Evolutionary conservation across 768 basidiomycete genomes (phyloP), one percentile per base, ranked within the genome.

Genomic region (Mycena leptocephala): DNA sequence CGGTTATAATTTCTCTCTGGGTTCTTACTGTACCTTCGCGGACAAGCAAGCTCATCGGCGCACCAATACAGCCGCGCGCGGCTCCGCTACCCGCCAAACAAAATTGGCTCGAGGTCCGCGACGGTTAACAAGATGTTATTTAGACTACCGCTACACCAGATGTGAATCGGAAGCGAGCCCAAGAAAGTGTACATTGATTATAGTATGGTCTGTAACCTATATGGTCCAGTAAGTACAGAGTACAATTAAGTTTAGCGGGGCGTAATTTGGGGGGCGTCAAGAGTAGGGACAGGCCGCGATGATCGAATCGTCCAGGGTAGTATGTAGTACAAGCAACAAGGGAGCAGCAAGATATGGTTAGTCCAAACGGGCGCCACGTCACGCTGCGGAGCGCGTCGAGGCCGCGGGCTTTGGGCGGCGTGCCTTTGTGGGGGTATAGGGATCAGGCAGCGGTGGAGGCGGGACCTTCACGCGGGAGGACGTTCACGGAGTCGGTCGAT

Each of bases 401-500:
- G 48, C 46, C 51, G 46, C 41, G 43, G 71, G 51, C n/a, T 72
- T 72, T 16, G n/a, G 56, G 37, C 67, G 67, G 53, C 55, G 41
- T 26, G 32, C 28, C 53, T 56, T 72, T 4, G 41, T 41, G 30
- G 71, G 62, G 9, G 63, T 65, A 30, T 55, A 37, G 22, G 70
- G 61, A 8, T 43, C 30, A 20, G 64, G 72, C 2, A 66, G 24
- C 7, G 70, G 59, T 20, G 70, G 70, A 9, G 46, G 63, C 51
- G 67, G 67, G 30, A 37, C 48, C 41, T 75, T 75, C 43, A 66
- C 63, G 41, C 63, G 69, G 71, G 1, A 76, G 65, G 30, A 65
- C 35, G 62, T 76, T 65, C 7, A 78, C 66, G 7, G 70, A 72
- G 22, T 78, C 77, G 59, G 80, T 76, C 11, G 78, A 77, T 55